These are phyloP conservation scores for Linnemannia elongata DNA, from an alignment of 192 early-diverging fungal genomes.

Conservation along the genomic window DNA sequence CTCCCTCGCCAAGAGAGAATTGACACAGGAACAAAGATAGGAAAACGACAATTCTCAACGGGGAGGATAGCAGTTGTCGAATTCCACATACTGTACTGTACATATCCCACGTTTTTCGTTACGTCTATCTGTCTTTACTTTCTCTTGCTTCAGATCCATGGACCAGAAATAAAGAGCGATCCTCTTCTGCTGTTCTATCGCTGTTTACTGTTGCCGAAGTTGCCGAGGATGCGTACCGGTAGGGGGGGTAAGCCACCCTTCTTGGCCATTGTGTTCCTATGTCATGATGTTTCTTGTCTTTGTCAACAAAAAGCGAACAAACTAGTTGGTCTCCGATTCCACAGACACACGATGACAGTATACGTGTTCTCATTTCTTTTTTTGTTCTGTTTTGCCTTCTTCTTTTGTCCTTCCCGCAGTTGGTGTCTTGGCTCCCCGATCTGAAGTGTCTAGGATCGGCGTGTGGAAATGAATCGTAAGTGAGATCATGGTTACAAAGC, in stretches of 20 bases:
- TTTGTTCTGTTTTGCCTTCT: not conserved
- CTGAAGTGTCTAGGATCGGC: not conserved
- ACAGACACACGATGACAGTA: too few species aligned
- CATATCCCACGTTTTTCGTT: not conserved
- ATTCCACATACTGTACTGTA: not conserved
- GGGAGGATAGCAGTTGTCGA: not conserved
- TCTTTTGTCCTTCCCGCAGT: slow-evolving; percentile 1
- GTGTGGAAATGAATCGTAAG: not conserved
- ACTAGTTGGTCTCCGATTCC: too few species aligned
- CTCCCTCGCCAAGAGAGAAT: too few species aligned
- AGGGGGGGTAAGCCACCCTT: too few species aligned
- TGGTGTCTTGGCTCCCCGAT: not conserved
- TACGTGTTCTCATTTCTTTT: not conserved
- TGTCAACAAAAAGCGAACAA: too few species aligned
- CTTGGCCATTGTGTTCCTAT: too few species aligned
- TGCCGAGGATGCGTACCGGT: too few species aligned
- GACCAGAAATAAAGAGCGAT: too few species aligned
- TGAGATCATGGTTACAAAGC: slow-evolving; percentile 1
- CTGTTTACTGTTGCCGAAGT: too few species aligned
- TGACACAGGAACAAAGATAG: not conserved
- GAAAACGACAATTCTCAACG: not conserved
- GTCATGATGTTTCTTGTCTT: too few species aligned
- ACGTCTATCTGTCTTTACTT: not conserved
- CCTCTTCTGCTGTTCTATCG: too few species aligned
- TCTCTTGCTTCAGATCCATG: not conserved